These are phyloP conservation scores for Suhomyces faveliae DNA, from an alignment of 805 yeast genomes.

Conservation along the genomic window DNA sequence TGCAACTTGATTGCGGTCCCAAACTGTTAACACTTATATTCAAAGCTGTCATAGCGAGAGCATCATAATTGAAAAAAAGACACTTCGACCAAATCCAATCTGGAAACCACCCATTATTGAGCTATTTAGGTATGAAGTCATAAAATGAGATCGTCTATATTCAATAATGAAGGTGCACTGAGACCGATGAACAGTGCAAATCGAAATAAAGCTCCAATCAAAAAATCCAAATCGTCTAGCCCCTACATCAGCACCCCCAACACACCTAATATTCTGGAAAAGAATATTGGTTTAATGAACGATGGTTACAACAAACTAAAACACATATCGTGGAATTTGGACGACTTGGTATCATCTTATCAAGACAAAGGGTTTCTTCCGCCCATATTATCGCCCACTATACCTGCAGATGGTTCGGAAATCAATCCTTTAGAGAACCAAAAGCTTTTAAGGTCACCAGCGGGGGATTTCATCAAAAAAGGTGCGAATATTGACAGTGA, in stretches of 20 bases:
- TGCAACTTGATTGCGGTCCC: not conserved
- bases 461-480: not conserved
- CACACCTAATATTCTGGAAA: constrained; percentile 2
- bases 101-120: not conserved
- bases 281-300: not conserved
- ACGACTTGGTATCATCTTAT: constrained; percentile 36
- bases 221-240: constrained; percentile 16
- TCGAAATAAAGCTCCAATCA: constrained; percentile 5
- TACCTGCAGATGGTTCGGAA: constrained; percentile 21
- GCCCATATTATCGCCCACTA: constrained; percentile 38
- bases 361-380: constrained; percentile 35
- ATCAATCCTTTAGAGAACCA: not conserved
- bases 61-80: not conserved
- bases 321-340: constrained; percentile 34
- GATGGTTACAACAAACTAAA: constrained; percentile 2
- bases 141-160: constrained; percentile 32
- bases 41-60: not conserved
- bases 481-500: not conserved
- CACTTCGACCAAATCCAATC: not conserved
- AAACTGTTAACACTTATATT: not conserved
- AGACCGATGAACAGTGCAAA: constrained; percentile 1
- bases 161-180: constrained; percentile 17
- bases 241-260: constrained; percentile 16
- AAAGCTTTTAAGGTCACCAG: not conserved
- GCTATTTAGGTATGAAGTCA: not conserved